Percentiles rank a stretch among this genome's conserved stretches.
These are phyloP conservation scores for Theileria annulata DNA, from an alignment of 169 alveolate species.

Conservation along the genomic window DNA sequence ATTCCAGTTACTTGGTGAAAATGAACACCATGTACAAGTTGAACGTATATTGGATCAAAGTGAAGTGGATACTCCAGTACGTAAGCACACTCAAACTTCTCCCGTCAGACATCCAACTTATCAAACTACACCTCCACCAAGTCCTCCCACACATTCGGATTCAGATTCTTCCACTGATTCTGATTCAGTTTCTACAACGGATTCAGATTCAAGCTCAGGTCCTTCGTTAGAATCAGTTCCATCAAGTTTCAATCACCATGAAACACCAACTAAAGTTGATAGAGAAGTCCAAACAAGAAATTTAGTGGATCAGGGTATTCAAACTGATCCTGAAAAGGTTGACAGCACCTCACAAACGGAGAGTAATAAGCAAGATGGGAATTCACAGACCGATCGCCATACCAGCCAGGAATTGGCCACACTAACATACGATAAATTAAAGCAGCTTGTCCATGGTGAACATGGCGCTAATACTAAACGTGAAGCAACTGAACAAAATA, in stretches of 20 bases:
- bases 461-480: not conserved
- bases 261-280: not conserved
- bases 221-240: not conserved
- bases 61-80: not conserved
- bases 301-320: not conserved
- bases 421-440: not conserved
- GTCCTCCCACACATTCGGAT: no score
- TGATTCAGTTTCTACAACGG: not conserved
- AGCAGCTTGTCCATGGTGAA: not conserved
- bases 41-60: not conserved
- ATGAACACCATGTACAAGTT: not conserved
- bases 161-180: not conserved
- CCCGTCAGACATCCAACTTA: not conserved
- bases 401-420: not conserved
- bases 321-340: not conserved
- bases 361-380: not conserved
- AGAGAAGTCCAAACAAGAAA: not conserved
- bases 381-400: not conserved
- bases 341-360: not conserved
- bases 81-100: not conserved
- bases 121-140: not conserved
- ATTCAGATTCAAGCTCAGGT: not conserved
- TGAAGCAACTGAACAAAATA: not conserved
- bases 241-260: not conserved
- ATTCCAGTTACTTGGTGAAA: not conserved